phyloP scores from a whole-genome alignment of 306 rosid genomes.

The Amphicarpaea edgeworthii region DNA sequence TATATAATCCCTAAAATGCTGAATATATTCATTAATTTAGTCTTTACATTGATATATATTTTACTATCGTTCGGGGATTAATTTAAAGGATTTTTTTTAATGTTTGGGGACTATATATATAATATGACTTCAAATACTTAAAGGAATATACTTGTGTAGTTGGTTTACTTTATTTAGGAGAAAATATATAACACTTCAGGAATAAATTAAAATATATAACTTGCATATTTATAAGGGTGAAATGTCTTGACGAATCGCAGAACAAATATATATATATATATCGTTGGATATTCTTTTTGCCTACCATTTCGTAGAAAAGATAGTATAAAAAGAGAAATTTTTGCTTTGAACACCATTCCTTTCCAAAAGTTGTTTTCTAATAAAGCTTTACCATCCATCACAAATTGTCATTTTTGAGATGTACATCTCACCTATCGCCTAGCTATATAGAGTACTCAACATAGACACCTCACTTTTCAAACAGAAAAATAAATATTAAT shows the following conservation, averaged over 20 bases:
- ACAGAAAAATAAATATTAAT: neutral
- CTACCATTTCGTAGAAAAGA: neutral
- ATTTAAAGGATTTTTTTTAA: no score
- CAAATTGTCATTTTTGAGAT: slow-evolving; percentile 33
- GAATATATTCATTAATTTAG: no score
- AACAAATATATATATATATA: slow-evolving; percentile 1
- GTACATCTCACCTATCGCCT: slow-evolving; percentile 35
- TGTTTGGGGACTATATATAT: no score
- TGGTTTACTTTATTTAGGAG: no score
- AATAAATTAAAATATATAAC: neutral
- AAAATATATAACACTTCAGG: no score
- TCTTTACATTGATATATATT: no score
- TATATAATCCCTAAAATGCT: no score
- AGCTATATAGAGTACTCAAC: slow-evolving; percentile 4
- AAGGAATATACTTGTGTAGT: no score
- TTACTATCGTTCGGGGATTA: no score
- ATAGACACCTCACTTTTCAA: slow-evolving; percentile 18
- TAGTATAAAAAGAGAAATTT: neutral
- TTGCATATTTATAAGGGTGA: neutral
- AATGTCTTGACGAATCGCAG: neutral
- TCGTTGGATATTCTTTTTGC: neutral
- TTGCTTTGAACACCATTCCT: slow-evolving; percentile 31
- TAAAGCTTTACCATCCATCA: slow-evolving; percentile 10
- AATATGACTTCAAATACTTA: no score
- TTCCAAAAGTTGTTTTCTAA: slow-evolving; percentile 2